These are phyloP conservation scores for Dissophora ornata DNA, from an alignment of 192 early-diverging fungal species.

Conservation along the genomic window DNA sequence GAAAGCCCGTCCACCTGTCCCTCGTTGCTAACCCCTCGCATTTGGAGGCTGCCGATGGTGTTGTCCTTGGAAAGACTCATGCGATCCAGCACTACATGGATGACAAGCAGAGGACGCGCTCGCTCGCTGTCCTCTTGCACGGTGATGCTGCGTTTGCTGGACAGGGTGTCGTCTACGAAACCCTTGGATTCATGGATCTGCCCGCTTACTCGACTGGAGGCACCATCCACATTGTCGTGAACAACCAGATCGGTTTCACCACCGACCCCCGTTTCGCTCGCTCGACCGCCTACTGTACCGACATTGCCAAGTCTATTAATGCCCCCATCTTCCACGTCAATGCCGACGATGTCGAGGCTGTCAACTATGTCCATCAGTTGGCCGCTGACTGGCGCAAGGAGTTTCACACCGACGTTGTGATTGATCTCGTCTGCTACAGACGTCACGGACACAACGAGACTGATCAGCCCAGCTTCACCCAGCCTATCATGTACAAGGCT, in stretches of 20 bases:
- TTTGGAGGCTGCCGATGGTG: constrained; percentile 96
- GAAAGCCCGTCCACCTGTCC: constrained; percentile 96
- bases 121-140: constrained; percentile 95
- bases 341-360: constrained; percentile 97
- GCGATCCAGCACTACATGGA: constrained; percentile 96
- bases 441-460: constrained; percentile 99
- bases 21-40: constrained; percentile 99
- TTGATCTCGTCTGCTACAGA: constrained; percentile 98
- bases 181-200: constrained; percentile 94
- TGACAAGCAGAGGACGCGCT: constrained; percentile 77
- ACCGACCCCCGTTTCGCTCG: constrained; percentile 96
- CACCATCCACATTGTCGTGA: constrained; percentile 93
- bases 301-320: constrained; percentile 95
- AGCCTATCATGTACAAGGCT: constrained; percentile 95
- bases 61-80: constrained; percentile 98
- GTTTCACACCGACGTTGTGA: constrained; percentile 97
- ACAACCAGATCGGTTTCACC: constrained; percentile 99
- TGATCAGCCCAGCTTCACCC: constrained; percentile 98
- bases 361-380: constrained; percentile 93
- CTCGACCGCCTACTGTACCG: constrained; percentile 96
- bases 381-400: constrained; percentile 96
- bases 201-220: constrained; percentile 97
- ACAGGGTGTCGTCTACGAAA: constrained; percentile 98
- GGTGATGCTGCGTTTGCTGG: constrained; percentile 99
- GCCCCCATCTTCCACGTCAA: constrained; percentile 99